phyloP scores from a whole-genome alignment of 306 rosid species.

The Styphnolobium japonicum region DNA sequence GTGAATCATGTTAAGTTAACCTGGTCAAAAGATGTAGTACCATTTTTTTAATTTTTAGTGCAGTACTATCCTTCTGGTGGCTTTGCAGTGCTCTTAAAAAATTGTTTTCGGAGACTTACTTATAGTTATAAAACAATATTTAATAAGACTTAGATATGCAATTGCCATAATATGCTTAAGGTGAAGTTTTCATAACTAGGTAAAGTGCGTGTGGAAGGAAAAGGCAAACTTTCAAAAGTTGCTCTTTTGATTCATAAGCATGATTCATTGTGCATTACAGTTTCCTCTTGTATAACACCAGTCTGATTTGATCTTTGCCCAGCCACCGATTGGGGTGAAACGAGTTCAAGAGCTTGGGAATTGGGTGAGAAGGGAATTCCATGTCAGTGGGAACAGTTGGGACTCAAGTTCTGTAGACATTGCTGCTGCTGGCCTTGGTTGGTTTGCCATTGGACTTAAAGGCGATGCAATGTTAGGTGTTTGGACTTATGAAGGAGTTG shows the following conservation, averaged over 20 bases:
- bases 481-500: constrained; percentile 90
- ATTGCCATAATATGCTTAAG: not conserved
- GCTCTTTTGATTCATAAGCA: not conserved
- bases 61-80: not conserved
- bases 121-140: not conserved
- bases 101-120: not conserved
- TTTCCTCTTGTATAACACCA: constrained; percentile 15
- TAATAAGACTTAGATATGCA: not conserved
- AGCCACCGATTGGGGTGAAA: constrained; percentile 85
- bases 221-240: not conserved
- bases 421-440: constrained; percentile 87
- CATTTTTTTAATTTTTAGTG: not conserved
- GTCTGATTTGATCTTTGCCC: constrained; percentile 29
- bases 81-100: not conserved
- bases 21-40: not conserved
- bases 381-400: constrained; percentile 73
- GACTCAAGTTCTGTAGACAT: constrained; percentile 85
- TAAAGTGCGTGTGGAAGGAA: not conserved
- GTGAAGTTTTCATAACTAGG: not conserved
- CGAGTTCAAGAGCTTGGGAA: constrained; percentile 77
- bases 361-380: constrained; percentile 70
- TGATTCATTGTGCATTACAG: not conserved
- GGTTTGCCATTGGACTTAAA: constrained; percentile 90
- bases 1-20: not conserved
- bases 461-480: constrained; percentile 73